Base-by-base conservation (phyloP, 352 stramenopile genomes). In the Elongisporangium undulatum region DNA sequence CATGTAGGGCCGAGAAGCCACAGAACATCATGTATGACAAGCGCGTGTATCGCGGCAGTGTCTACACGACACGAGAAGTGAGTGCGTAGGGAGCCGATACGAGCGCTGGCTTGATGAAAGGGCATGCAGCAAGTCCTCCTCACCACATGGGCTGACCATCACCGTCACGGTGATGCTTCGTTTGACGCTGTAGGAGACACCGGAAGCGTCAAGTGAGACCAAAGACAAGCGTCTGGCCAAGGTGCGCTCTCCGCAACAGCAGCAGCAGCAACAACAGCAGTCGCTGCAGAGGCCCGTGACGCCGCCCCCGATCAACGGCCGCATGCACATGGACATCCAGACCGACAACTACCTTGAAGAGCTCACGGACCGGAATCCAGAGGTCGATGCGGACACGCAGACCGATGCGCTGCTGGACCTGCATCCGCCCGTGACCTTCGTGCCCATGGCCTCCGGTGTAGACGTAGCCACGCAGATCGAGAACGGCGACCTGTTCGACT, bases 21-120 rank as follows among this genome's bases (percentile, higher is more conserved):
- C 84, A 95, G 56, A 98, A 98, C 63, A 94, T 98, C 62, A 98
- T 98, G 94, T 98, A 85, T 54, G 92, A 98, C 67, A 80, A 82
- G 49, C 82, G 94, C n/a, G 82, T 98, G 41, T 86, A 97, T 41
- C 87, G 94, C n/a, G 92, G 94, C 9, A 98, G 94, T 57, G 97
- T 93, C 19, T 98, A 97, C 68, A 84, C 93, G 29, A 75, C 75
- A 26, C 71, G 79, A 51, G 80, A 87, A 56, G 74, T 85, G 41
- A 26, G 70, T 15, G 6, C 53, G 56, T 48, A 60, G 45, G 48
- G 22, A 20, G 22, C 55, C 3, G 41, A 60, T 19, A 48, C 41
- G 7, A 59, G n/a, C n/a, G n/a, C n/a, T n/a, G n/a, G n/a, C n/a
- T n/a, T n/a, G n/a, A n/a, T n/a, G n/a, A n/a, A n/a, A n/a, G n/a